Base-by-base conservation (phyloP, 768 basidiomycete species). In the Podaxis rugospora region DNA sequence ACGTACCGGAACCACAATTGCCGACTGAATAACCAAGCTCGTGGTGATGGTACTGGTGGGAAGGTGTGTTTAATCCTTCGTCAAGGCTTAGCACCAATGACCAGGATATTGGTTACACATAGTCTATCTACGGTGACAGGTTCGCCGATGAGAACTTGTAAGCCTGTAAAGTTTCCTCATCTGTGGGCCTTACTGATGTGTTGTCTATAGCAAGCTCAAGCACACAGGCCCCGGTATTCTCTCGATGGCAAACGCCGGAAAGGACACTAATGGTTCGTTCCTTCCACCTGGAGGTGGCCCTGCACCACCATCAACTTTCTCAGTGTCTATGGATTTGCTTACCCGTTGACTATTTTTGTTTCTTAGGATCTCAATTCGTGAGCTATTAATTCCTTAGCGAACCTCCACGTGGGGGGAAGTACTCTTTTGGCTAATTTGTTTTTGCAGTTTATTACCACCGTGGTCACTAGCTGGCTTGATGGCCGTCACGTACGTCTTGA, bases 131-230 rank as follows among this genome's bases (percentile, higher is more conserved):
- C 68, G 94, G 94, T 51, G 86, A 88, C 66, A 82, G 80, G 70
- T 99, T 99, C 75, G 81, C 88, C 57, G 96, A 98, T 66, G 97
- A 98, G 80, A 98, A 98, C 82, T 95, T 95, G 92, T 93, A 66
- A 72, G 86, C 69, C 28, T 44, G 14, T 25, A 13, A 14, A 1
- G 25, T 14, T 25, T 10, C 27, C 55, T 23, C 2, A 16, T n/a
- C 10, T 18, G 16, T 46, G 1, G 18, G 5, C 13, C 27, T 10
- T 64, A 50, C 53, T 63, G 35, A 64, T 55, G 7, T 36, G 63
- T 21, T 54, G 58, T 35, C 46, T 27, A 62, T 67, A 97, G 95
- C 83, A 97, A 98, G 83, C 90, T 98, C 74, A 88, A 86, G 73
- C 96, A 99, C 81, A 90, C 91, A 67, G 87, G 85, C 39, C 85